Percentiles rank a stretch among this genome's conserved stretches.
Evolutionary conservation across 306 rosid species (phyloP).

Genomic region (Inga leiocalycina): DNA sequence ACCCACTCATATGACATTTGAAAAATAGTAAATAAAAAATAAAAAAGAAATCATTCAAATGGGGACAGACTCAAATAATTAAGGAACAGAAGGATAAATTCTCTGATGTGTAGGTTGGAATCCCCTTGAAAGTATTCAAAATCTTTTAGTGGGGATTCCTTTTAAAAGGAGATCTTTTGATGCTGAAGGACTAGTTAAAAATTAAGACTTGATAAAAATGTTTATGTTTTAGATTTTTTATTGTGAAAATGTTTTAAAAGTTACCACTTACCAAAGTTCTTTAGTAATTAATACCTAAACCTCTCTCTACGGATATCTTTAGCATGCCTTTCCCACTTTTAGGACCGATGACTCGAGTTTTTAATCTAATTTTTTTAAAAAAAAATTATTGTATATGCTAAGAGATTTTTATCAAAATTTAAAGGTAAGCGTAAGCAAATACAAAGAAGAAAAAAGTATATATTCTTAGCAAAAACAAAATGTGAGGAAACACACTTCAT

Average conservation of each 20-base stretch:
- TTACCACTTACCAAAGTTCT: not conserved
- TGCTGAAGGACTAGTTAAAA: not conserved
- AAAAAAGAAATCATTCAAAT: not conserved
- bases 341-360: not conserved
- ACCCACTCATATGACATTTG: not conserved
- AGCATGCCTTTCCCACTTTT: not conserved
- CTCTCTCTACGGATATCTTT: too few relatives aligned
- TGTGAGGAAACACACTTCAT: not conserved
- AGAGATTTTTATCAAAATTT: not conserved
- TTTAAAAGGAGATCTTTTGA: not conserved
- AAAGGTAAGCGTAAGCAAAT: not conserved
- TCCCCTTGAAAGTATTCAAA: not conserved
- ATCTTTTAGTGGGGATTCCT: not conserved
- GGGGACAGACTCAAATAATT: not conserved
- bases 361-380: not conserved
- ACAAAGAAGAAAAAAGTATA: not conserved
- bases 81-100: not conserved
- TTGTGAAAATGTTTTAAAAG: not conserved
- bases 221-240: not conserved
- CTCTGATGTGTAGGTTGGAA: not conserved
- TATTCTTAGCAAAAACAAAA: not conserved
- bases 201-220: not conserved
- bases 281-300: not conserved
- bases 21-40: not conserved
- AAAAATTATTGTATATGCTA: too few relatives aligned